phyloP scores from a whole-genome alignment of 2,329 filamentous ascomycete genomes.

The Aspergillus sp. region DNA sequence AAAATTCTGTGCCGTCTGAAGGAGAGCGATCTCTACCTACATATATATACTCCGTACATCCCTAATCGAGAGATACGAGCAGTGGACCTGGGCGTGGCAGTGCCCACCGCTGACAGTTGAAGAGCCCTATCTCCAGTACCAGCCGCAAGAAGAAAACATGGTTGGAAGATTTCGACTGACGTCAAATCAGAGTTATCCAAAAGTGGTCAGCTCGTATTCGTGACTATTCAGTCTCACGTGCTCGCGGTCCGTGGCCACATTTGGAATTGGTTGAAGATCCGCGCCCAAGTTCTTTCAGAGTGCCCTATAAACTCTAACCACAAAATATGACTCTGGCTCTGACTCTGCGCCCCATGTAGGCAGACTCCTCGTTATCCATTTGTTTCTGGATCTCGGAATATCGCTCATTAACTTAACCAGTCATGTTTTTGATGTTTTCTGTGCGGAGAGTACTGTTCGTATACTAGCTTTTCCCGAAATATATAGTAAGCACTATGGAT shows the following conservation, averaged over 20 bases:
- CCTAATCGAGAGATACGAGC: not conserved
- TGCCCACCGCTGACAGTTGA: not conserved
- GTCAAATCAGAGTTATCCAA: not conserved
- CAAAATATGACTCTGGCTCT: not conserved
- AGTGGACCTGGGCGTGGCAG: not conserved
- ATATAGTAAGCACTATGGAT: too few species aligned
- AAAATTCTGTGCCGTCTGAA: too few species aligned
- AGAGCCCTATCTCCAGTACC: not conserved
- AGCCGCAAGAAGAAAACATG: not conserved
- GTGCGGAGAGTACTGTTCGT: too few species aligned
- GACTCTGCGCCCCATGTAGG: not conserved
- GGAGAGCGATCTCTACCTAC: too few species aligned
- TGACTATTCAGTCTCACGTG: not conserved
- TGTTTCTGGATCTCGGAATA: too few species aligned
- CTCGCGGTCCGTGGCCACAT: not conserved
- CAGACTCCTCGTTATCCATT: not conserved
- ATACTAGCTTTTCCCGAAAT: too few species aligned
- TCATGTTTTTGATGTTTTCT: too few species aligned
- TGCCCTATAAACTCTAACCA: not conserved
- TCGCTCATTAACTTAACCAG: too few species aligned
- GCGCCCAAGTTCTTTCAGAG: too few species aligned
- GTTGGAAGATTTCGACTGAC: not conserved
- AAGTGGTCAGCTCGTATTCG: not conserved
- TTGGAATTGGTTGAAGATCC: not conserved
- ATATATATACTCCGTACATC: not conserved